These are phyloP conservation scores for Phaffomyces thermotolerans DNA, from an alignment of 805 yeast species.

Conservation along the genomic window DNA sequence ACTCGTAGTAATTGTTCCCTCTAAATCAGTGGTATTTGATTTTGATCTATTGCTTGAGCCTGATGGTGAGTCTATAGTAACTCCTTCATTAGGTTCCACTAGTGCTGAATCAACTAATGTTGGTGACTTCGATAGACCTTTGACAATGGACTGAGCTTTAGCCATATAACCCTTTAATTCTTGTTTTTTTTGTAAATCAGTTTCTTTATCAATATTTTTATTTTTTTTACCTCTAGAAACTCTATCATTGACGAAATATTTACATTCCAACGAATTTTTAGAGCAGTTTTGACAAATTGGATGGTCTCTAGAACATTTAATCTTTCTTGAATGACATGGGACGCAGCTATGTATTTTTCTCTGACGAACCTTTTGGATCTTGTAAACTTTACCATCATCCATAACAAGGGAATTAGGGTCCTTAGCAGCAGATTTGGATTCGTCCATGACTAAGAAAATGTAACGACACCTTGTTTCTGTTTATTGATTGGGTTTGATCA, in stretches of 20 bases:
- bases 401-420: conserved; percentile 31
- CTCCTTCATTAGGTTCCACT: background rate
- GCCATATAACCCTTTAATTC: conserved; percentile 20
- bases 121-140: conserved; percentile 1
- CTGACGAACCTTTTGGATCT: conserved; percentile 55
- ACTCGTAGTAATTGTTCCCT: conserved; percentile 1
- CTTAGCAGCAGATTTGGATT: conserved; percentile 21
- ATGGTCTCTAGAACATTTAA: conserved; percentile 46
- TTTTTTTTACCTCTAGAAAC: conserved; percentile 30
- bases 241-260: conserved; percentile 51
- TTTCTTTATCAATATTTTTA: conserved; percentile 17
- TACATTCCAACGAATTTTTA: conserved; percentile 40
- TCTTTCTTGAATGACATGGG: conserved; percentile 51
- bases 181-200: conserved; percentile 18
- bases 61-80: background rate
- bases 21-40: background rate
- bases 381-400: conserved; percentile 48
- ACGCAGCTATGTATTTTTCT: conserved; percentile 50
- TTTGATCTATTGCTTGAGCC: background rate
- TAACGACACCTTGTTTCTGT: background rate
- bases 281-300: conserved; percentile 48
- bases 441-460: conserved; percentile 5
- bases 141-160: conserved; percentile 16
- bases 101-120: background rate
- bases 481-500: background rate